Evolutionary conservation across 345 rosid genomes (phyloP).

Genomic region (Rhodamnia argentea): DNA sequence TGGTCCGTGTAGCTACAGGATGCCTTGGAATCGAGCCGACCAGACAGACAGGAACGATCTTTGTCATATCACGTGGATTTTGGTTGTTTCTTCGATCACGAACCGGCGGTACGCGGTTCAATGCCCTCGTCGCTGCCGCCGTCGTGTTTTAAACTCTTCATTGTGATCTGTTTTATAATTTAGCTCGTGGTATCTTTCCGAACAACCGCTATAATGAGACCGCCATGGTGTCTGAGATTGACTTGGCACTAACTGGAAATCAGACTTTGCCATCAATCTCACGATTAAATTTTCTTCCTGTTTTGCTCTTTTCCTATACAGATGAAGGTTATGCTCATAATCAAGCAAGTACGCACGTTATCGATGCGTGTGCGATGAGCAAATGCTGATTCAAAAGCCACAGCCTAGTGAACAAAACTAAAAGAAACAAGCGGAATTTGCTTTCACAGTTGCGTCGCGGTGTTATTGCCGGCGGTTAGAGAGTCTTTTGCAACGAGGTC

Average conservation of each 20-base stretch:
- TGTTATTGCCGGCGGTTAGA: background rate
- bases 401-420: background rate
- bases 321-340: background rate
- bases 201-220: background rate
- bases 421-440: background rate
- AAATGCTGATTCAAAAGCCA: background rate
- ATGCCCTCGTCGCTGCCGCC: background rate
- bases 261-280: background rate
- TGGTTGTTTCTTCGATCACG: background rate
- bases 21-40: background rate
- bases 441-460: background rate
- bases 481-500: background rate
- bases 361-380: background rate
- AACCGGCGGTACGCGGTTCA: background rate
- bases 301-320: background rate
- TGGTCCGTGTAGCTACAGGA: background rate
- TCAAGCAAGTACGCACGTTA: background rate
- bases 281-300: background rate
- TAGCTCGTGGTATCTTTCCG: background rate
- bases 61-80: background rate
- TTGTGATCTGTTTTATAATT: background rate
- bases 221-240: background rate
- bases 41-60: background rate
- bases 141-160: background rate
- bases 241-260: background rate